Conservation (phyloP, 495 filamentous ascomycete species). For the Penicillium tannophilum region DNA sequence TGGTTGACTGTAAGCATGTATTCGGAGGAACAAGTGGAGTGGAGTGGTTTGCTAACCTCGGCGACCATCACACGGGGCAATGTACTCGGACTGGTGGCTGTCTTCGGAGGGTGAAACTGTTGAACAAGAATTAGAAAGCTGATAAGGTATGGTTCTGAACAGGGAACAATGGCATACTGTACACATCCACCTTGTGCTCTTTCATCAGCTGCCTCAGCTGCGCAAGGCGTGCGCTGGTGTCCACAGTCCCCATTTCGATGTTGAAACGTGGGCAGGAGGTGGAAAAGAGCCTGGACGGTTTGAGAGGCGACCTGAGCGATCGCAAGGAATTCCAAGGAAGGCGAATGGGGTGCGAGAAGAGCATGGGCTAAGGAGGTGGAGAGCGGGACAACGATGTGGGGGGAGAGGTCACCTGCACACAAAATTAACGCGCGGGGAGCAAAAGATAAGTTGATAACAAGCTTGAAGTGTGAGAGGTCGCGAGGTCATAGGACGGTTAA, state of each 20-base stretch:
- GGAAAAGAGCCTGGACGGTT: conserved; percentile 40
- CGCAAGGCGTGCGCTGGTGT: conserved; percentile 77
- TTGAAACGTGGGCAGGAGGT: conserved; percentile 37
- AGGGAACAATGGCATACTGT: conserved; percentile 64
- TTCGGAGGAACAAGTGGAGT: conserved; percentile 2
- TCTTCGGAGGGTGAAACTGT: conserved; percentile 97
- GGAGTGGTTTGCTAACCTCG: conserved; percentile 58
- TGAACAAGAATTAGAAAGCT: conserved; percentile 20
- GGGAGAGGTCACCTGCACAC: background rate
- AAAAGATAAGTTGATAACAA: conserved; percentile 6
- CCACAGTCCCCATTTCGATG: conserved; percentile 78
- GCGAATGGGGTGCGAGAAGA: conserved; percentile 41
- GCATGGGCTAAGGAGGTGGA: conserved; percentile 36
- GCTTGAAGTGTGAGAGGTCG: background rate
- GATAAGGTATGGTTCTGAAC: background rate
- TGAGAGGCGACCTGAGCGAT: conserved; percentile 32
- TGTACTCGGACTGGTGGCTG: conserved; percentile 97
- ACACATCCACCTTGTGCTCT: conserved; percentile 83
- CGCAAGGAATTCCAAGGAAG: conserved; percentile 39
- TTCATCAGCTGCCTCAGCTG: conserved; percentile 86
- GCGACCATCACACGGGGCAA: conserved; percentile 88
- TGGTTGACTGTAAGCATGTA: background rate
- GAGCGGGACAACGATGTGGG: conserved; percentile 1
- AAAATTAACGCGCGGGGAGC: background rate
- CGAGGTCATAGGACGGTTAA: background rate